phyloP scores from a whole-genome alignment of 331 rosid genomes.

The Malus hybrid region DNA sequence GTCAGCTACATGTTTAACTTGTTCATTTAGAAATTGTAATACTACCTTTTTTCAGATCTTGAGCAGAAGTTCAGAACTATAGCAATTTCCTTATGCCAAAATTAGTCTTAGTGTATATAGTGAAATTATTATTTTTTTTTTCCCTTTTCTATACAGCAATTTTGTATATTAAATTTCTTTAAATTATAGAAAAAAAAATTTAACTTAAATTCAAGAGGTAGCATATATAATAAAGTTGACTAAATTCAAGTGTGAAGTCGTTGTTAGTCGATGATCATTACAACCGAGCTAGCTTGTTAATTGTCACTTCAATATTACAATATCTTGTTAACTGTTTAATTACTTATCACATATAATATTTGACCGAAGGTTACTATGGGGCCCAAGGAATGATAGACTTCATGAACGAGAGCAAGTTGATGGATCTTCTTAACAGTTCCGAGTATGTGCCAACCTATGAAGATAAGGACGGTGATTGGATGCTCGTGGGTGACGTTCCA shows the following conservation, averaged over 20 bases:
- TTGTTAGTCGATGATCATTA: background rate
- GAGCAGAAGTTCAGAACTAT: background rate
- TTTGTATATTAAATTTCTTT: no score
- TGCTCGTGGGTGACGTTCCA: conserved; percentile 99
- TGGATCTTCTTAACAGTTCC: conserved; percentile 97
- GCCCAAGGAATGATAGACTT: conserved; percentile 98
- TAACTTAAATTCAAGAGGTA: no score
- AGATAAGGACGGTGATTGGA: conserved; percentile 99
- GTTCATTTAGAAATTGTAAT: background rate
- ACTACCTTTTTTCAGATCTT: background rate
- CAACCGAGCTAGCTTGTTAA: background rate
- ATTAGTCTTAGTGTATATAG: background rate
- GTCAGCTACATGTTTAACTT: background rate
- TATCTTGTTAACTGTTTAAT: no score
- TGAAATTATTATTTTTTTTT: background rate
- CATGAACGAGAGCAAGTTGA: conserved; percentile 98
- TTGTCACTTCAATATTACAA: no score
- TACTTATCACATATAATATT: background rate
- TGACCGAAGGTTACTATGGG: conserved; percentile 76
- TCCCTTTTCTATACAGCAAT: no score
- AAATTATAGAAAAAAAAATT: no score
- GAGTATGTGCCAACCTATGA: conserved; percentile 98
- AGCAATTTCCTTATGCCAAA: no score
- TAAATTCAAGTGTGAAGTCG: no score
- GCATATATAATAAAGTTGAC: no score